Percentiles rank a stretch among this genome's conserved stretches.
Conservation (phyloP, 352 stramenopile genomes). For the Phytophthora kernoviae region DNA sequence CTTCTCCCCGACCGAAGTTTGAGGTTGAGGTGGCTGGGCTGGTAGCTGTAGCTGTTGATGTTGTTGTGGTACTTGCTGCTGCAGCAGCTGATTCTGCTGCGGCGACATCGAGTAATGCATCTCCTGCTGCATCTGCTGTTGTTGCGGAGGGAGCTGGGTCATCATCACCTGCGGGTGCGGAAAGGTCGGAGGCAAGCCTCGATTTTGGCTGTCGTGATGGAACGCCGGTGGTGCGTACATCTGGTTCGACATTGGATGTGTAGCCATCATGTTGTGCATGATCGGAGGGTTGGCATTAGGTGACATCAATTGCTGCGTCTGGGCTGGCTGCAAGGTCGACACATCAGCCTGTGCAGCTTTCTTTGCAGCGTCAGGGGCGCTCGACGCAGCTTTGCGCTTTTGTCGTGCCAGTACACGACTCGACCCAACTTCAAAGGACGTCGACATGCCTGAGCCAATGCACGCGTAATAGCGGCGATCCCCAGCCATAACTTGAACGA, state of each 20-base stretch:
- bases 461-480: slow-evolving; percentile 84
- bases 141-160: slow-evolving; percentile 41
- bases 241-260: slow-evolving; percentile 30
- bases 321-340: slow-evolving; percentile 23
- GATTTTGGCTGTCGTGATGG: slow-evolving; percentile 40
- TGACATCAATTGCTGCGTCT: slow-evolving; percentile 41
- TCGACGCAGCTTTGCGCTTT: slow-evolving; percentile 82
- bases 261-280: slow-evolving; percentile 38
- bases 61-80: slow-evolving; percentile 13
- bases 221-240: slow-evolving; percentile 30
- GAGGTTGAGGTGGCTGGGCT: slow-evolving; percentile 3
- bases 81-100: slow-evolving; percentile 19
- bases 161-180: slow-evolving; percentile 61
- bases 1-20: slow-evolving; percentile 40
- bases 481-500: slow-evolving; percentile 74
- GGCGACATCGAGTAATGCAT: slow-evolving; percentile 41
- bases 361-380: slow-evolving; percentile 19
- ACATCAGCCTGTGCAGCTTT: slow-evolving; percentile 37
- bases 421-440: slow-evolving; percentile 85
- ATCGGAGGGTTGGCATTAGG: slow-evolving; percentile 21
- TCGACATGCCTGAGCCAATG: slow-evolving; percentile 87
- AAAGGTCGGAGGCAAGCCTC: slow-evolving; percentile 55
- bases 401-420: slow-evolving; percentile 82
- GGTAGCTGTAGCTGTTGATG: slow-evolving; percentile 24
- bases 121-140: slow-evolving; percentile 36